These are phyloP conservation scores for Zygosaccharomyces lentus DNA, from an alignment of 805 yeast species.

Conservation along the genomic window DNA sequence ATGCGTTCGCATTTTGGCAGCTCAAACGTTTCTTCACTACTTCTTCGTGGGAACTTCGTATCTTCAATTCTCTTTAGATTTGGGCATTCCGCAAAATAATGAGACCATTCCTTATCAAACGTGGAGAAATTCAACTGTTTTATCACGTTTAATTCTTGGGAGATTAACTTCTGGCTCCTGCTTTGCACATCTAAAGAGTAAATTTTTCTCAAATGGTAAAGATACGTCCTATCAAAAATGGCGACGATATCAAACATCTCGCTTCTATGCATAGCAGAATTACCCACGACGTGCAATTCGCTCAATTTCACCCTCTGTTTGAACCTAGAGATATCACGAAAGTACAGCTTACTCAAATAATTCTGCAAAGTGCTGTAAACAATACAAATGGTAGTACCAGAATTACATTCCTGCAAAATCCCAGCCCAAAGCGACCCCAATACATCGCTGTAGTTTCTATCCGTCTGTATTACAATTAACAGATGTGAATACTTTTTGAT, in stretches of 20 bases:
- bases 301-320: slow-evolving; percentile 14
- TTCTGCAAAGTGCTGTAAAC: slow-evolving; percentile 23
- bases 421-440: slow-evolving; percentile 15
- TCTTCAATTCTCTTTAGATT: slow-evolving; percentile 17
- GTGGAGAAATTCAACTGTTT: slow-evolving; percentile 17
- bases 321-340: slow-evolving; percentile 19
- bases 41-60: slow-evolving; percentile 20
- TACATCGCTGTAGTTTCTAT: slow-evolving; percentile 23
- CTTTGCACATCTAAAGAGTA: slow-evolving; percentile 23
- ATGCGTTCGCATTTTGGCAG: slow-evolving; percentile 25
- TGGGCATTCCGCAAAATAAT: slow-evolving; percentile 17
- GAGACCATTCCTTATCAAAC: slow-evolving; percentile 9
- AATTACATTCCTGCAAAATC: slow-evolving; percentile 11
- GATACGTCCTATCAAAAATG: slow-evolving; percentile 24
- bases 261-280: neutral
- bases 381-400: slow-evolving; percentile 20
- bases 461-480: slow-evolving; percentile 23
- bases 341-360: slow-evolving; percentile 29
- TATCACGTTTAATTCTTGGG: slow-evolving; percentile 17
- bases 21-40: slow-evolving; percentile 6
- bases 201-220: slow-evolving; percentile 19
- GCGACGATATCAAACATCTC: slow-evolving; percentile 25
- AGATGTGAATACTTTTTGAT: slow-evolving; percentile 13
- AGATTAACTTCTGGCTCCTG: slow-evolving; percentile 14
- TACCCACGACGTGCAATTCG: slow-evolving; percentile 29